Percentiles rank a stretch among this genome's conserved stretches.
These are phyloP conservation scores for Tolypocladium capitatum DNA, from an alignment of 2,329 filamentous ascomycete genomes.

Conservation along the genomic window DNA sequence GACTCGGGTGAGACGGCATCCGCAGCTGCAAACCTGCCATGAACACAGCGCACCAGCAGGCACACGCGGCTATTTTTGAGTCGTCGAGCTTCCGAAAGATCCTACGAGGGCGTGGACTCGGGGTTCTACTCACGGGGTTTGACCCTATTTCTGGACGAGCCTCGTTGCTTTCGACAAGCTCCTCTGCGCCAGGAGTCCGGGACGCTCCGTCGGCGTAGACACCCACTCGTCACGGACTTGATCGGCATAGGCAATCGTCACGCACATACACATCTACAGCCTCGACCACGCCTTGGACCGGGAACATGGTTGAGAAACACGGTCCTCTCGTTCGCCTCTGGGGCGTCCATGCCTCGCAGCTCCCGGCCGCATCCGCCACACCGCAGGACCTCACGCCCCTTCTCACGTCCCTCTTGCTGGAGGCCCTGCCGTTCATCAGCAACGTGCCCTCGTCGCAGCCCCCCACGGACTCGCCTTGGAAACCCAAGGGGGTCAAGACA, in stretches of 20 bases:
- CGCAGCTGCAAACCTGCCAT: background rate
- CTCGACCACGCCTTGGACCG: background rate
- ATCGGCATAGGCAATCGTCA: too few relatives aligned
- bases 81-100: background rate
- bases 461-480: slow-evolving; percentile 26
- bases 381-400: slow-evolving; percentile 35
- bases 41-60: background rate
- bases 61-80: background rate
- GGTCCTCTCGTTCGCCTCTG: slow-evolving; percentile 41
- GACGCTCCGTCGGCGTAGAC: too few relatives aligned
- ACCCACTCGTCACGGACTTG: too few relatives aligned
- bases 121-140: background rate
- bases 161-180: background rate
- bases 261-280: background rate
- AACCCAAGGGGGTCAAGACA: slow-evolving; percentile 33
- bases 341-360: slow-evolving; percentile 33
- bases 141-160: background rate
- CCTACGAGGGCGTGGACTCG: background rate
- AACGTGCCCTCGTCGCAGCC: slow-evolving; percentile 29
- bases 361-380: slow-evolving; percentile 28
- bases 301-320: slow-evolving; percentile 7
- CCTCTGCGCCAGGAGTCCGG: background rate
- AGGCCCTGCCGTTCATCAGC: slow-evolving; percentile 46
- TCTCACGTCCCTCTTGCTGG: slow-evolving; percentile 37
- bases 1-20: background rate